A percentile compares a stretch with the other conserved stretches of the same genome.
Conservation (phyloP, 495 filamentous ascomycete species). For the Clohesyomyces aquaticus region DNA sequence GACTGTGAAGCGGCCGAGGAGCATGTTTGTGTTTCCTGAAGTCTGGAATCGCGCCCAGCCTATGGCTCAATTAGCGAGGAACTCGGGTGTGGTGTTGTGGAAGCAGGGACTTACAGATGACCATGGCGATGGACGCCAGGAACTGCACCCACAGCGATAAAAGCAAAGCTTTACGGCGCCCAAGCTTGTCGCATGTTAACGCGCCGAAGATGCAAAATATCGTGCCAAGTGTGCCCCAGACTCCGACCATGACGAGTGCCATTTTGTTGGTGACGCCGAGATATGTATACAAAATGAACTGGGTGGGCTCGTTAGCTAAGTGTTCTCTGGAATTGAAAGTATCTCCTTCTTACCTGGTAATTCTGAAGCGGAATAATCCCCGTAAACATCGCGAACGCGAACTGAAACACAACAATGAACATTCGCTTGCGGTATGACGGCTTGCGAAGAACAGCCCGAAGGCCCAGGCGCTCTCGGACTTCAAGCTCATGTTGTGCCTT, state of each 20-base stretch:
- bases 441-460: neutral
- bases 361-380: neutral
- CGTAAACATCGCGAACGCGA: neutral
- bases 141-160: neutral
- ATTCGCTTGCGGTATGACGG: neutral
- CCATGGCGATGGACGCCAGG: neutral
- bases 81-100: too few species aligned
- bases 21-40: neutral
- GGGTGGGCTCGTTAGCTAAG: too few species aligned
- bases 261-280: neutral
- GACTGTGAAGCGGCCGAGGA: neutral
- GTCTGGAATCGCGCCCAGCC: neutral
- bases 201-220: neutral
- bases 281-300: neutral
- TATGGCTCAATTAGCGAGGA: too few species aligned
- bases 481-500: neutral
- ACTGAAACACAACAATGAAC: neutral
- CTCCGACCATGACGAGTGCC: neutral
- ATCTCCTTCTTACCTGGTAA: neutral
- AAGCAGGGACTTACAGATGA: too few species aligned
- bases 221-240: neutral
- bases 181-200: neutral
- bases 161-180: neutral
- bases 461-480: neutral
- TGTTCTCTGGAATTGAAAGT: too few species aligned